phyloP scores from a whole-genome alignment of 2,329 filamentous ascomycete genomes.

The Achaetomium macrosporum region DNA sequence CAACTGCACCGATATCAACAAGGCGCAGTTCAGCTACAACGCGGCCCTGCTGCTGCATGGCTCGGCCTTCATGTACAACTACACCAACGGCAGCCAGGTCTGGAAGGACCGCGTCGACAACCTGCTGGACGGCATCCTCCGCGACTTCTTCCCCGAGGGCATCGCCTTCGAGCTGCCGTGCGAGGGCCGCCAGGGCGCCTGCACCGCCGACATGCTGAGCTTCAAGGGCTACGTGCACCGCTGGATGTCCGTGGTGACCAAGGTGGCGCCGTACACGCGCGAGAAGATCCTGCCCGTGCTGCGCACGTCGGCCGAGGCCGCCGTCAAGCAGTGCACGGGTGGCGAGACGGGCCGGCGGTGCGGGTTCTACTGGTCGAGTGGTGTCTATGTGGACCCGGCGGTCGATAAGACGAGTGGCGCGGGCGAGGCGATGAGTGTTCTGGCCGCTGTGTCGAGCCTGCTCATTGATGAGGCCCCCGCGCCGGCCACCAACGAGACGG shows the following conservation, averaged over 20 bases:
- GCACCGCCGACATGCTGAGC: constrained; percentile 65
- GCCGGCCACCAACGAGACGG: constrained; percentile 43
- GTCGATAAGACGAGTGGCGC: constrained; percentile 38
- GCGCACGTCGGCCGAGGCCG: constrained; percentile 51
- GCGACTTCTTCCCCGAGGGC: constrained; percentile 50
- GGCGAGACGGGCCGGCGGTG: constrained; percentile 54
- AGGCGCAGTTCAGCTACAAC: constrained; percentile 62
- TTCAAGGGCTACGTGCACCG: constrained; percentile 67
- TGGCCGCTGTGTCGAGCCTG: constrained; percentile 49
- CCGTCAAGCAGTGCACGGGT: constrained; percentile 56
- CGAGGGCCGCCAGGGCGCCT: constrained; percentile 48
- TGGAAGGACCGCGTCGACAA: constrained; percentile 54
- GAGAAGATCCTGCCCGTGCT: constrained; percentile 53
- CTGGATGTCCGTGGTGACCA: constrained; percentile 56
- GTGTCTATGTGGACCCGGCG: constrained; percentile 38
- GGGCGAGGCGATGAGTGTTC: constrained; percentile 52
- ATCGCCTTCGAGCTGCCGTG: constrained; percentile 64
- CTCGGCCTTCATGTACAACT: constrained; percentile 64
- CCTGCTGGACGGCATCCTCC: constrained; percentile 45
- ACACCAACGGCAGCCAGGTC: constrained; percentile 41
- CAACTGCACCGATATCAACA: constrained; percentile 57
- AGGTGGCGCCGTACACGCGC: constrained; percentile 56
- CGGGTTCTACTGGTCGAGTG: constrained; percentile 57
- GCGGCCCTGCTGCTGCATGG: constrained; percentile 58
- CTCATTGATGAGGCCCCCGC: constrained; percentile 39